A percentile compares a stretch with the other conserved stretches of the same genome.
phyloP scores from a whole-genome alignment of 2,329 filamentous ascomycete species.

The Lachnellula willkommii region DNA sequence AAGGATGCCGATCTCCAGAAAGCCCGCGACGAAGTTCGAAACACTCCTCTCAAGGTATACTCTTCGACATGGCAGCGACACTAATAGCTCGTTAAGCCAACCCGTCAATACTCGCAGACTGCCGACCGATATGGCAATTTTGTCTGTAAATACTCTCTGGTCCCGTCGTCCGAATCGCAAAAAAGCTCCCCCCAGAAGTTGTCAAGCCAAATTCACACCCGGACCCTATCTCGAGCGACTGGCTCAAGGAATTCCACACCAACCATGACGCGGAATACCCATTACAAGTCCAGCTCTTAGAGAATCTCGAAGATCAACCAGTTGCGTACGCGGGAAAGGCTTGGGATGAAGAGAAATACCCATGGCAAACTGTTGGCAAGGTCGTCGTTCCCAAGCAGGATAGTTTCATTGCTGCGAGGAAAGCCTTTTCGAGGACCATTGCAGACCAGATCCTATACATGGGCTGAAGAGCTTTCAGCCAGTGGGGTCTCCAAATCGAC shows the following conservation, averaged over 20 bases:
- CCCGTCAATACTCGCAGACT: slow-evolving; percentile 40
- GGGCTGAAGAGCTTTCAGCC: slow-evolving; percentile 39
- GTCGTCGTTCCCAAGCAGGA: slow-evolving; percentile 38
- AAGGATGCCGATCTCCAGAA: slow-evolving; percentile 37
- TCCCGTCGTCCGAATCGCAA: slow-evolving; percentile 38
- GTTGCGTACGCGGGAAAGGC: slow-evolving; percentile 40
- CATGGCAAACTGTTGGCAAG: slow-evolving; percentile 41
- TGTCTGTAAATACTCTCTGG: slow-evolving; percentile 42
- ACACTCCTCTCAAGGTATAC: slow-evolving; percentile 34
- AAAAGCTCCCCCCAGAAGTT: slow-evolving; percentile 35
- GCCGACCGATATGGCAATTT: slow-evolving; percentile 45
- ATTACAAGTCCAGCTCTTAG: slow-evolving; percentile 42
- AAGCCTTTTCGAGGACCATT: slow-evolving; percentile 40
- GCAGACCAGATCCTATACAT: slow-evolving; percentile 39
- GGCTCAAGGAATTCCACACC: slow-evolving; percentile 37
- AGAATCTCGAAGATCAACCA: slow-evolving; percentile 42
- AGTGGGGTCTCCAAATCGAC: slow-evolving; percentile 35
- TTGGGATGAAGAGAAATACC: slow-evolving; percentile 44
- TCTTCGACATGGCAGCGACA: not conserved
- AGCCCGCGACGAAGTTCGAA: slow-evolving; percentile 35
- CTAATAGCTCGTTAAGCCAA: slow-evolving; percentile 15
- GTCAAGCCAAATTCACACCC: slow-evolving; percentile 32
- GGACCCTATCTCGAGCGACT: slow-evolving; percentile 36
- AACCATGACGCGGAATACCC: slow-evolving; percentile 38
- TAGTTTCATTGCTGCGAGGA: slow-evolving; percentile 36